phyloP scores from a whole-genome alignment of 2,329 filamentous ascomycete genomes.

The Hypoxylon sp. region DNA sequence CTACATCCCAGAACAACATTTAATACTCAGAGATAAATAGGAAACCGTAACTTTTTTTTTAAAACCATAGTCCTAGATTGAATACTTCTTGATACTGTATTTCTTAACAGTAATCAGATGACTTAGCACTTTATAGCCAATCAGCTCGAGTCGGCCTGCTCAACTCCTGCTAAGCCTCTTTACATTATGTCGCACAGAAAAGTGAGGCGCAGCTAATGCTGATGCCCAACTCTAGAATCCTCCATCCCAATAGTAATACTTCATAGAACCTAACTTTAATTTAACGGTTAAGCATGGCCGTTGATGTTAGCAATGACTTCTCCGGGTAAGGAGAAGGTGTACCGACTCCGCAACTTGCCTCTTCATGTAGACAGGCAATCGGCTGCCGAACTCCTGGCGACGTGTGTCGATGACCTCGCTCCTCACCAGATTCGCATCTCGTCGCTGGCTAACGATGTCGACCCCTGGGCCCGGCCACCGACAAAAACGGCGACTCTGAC shows the following conservation, averaged over 20 bases:
- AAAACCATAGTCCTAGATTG: no score
- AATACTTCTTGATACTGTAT: no score
- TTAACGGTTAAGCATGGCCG: not conserved
- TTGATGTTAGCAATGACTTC: not conserved
- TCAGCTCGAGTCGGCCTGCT: not conserved
- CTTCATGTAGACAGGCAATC: not conserved
- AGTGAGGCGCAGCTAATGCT: constrained; percentile 1
- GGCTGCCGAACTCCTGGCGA: not conserved
- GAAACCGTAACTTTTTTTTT: no score
- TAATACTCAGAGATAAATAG: no score
- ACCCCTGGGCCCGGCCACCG: not conserved
- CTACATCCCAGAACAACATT: no score
- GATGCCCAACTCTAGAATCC: not conserved
- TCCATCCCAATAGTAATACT: not conserved
- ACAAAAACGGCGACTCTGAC: not conserved
- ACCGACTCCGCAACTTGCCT: not conserved
- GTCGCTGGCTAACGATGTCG: not conserved
- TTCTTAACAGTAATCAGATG: no score
- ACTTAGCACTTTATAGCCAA: not conserved
- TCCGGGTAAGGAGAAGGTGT: not conserved
- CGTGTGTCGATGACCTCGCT: constrained; percentile 1
- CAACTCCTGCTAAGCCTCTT: not conserved
- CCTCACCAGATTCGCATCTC: not conserved
- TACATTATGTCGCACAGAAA: not conserved
- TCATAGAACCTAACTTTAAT: not conserved